Conservation (phyloP, 2,329 filamentous ascomycete species). For the Acrocalymma vagum region DNA sequence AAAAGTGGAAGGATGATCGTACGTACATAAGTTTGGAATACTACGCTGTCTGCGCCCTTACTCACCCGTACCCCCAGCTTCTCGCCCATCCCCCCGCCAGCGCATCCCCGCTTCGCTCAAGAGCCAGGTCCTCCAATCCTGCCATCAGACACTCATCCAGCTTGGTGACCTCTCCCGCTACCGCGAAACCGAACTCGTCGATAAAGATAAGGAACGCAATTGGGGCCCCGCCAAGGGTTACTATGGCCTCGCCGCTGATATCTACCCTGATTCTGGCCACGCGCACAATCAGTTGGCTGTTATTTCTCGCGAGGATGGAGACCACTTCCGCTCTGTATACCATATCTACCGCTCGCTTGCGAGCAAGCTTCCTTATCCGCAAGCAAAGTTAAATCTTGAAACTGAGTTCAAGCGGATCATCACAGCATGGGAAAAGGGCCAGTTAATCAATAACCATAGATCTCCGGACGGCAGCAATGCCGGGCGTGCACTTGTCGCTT, state of each 20-base stretch:
- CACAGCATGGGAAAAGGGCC: slow-evolving; percentile 63
- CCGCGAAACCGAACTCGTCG: slow-evolving; percentile 74
- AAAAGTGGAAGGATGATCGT: slow-evolving; percentile 49
- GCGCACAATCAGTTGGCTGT: slow-evolving; percentile 93
- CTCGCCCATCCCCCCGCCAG: slow-evolving; percentile 35
- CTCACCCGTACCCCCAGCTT: slow-evolving; percentile 50
- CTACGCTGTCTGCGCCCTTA: slow-evolving; percentile 10
- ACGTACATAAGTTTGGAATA: slow-evolving; percentile 15
- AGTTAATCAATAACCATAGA: slow-evolving; percentile 55
- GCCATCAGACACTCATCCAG: slow-evolving; percentile 83
- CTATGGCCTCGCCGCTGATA: slow-evolving; percentile 81
- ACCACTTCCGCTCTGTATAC: slow-evolving; percentile 87
- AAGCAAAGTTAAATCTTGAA: slow-evolving; percentile 79
- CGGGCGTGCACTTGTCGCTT: slow-evolving; percentile 73
- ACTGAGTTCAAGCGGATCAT: slow-evolving; percentile 77
- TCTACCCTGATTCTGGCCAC: slow-evolving; percentile 80
- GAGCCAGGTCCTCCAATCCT: slow-evolving; percentile 73
- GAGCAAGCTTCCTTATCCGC: slow-evolving; percentile 76
- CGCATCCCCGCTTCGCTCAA: slow-evolving; percentile 60
- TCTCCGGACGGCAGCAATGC: slow-evolving; percentile 58
- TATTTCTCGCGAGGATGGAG: slow-evolving; percentile 77
- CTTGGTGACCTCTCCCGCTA: slow-evolving; percentile 93
- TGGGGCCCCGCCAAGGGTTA: slow-evolving; percentile 84
- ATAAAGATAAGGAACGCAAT: slow-evolving; percentile 73
- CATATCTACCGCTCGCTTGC: slow-evolving; percentile 86